Evolutionary conservation across 164 flowering plant genomes (phyloP), one percentile per base, ranked within the genome.

Genomic region (Tetracentron sinense): DNA sequence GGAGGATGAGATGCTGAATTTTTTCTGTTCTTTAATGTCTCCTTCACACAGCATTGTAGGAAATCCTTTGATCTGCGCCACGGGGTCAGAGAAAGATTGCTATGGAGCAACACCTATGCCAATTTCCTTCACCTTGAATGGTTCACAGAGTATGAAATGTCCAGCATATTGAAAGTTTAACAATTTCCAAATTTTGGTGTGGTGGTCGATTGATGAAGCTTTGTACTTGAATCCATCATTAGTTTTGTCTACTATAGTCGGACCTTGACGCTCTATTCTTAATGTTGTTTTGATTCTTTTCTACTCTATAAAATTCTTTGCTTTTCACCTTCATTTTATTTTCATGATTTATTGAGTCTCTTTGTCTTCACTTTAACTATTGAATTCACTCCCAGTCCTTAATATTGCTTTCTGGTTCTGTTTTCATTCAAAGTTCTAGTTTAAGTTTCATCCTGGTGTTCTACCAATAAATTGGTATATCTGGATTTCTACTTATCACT

Each of bases 11-110:
- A 17, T 42, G 48, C 46, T 64, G 26, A 65, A 21, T 4, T 60
- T 46, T 6, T 15, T 46, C 23, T 25, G 46, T 25, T 56, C 25
- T 42, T 28, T 11, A 14, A 47, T 64, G 48, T 20, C 53, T 46
- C 29, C 46, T 59, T 62, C 30, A 63, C 62, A 65, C 82, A 95
- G 99, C 83, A 82, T 95, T 65, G 73, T 87, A 51, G 99, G 99
- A 58, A 95, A 95, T 71, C 97, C 96, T 56, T 74, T 80, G 66
- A 83, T 95, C 10, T 95, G 99, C 54, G 80, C 90, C 22, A 86
- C 92, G 1, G 97, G 97, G 6, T 66, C 78, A 6, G 99, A 94
- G 75, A 75, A 79, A 61, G 94, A 82, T 1, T 95, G 97, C 72
- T 62, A 67, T 69, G 95, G 90, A 63, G 74, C 78, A 47, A 69